phyloP scores from a whole-genome alignment of 208 protist species.

The Trypanosoma conorhini region DNA sequence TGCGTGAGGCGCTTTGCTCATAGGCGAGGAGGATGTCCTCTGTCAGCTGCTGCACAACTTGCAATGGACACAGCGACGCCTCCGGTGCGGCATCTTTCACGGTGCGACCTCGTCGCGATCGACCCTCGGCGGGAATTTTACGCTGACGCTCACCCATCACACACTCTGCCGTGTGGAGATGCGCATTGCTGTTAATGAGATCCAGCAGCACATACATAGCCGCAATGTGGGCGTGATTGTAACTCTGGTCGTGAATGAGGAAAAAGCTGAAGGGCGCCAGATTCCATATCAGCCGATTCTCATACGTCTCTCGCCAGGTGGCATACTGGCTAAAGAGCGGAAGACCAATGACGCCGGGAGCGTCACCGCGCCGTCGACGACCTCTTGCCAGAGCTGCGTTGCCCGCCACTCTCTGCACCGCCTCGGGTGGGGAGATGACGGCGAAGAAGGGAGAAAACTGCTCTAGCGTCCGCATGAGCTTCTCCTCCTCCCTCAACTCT shows the following conservation, averaged over 20 bases:
- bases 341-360: slow-evolving; percentile 59
- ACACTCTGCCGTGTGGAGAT: slow-evolving; percentile 57
- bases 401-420: slow-evolving; percentile 41
- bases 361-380: slow-evolving; percentile 28
- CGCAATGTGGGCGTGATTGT: slow-evolving; percentile 78
- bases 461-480: slow-evolving; percentile 55
- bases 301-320: slow-evolving; percentile 83
- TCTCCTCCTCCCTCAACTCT: slow-evolving; percentile 16
- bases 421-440: slow-evolving; percentile 55
- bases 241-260: slow-evolving; percentile 79
- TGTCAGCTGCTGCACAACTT: slow-evolving; percentile 70
- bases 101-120: not conserved
- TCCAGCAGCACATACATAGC: slow-evolving; percentile 71
- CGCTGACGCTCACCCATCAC: slow-evolving; percentile 27
- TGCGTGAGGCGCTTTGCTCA: slow-evolving; percentile 66
- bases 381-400: slow-evolving; percentile 37
- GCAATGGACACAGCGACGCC: slow-evolving; percentile 51
- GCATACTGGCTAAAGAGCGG: slow-evolving; percentile 83
- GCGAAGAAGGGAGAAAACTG: slow-evolving; percentile 85
- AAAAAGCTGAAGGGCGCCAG: slow-evolving; percentile 82
- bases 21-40: slow-evolving; percentile 80
- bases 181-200: slow-evolving; percentile 48
- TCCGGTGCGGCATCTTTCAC: slow-evolving; percentile 31
- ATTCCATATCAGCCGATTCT: slow-evolving; percentile 69
- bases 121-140: slow-evolving; percentile 29